Evolutionary conservation across 2,329 filamentous ascomycete genomes (phyloP).

Genomic region (Juglanconis sp.): DNA sequence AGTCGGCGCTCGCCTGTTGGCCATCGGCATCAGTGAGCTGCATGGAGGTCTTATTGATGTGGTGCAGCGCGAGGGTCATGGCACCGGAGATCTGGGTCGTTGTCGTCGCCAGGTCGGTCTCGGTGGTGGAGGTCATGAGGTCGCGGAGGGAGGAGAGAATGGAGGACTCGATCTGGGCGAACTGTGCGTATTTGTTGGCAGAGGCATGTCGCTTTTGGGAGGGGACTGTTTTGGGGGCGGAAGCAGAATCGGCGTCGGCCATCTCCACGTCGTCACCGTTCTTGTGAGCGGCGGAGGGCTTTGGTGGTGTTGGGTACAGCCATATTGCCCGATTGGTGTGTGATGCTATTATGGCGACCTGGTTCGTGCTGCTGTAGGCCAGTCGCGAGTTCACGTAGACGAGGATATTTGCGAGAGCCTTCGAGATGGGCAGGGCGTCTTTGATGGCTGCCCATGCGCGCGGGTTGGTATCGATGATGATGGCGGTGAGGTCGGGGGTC

Average conservation of each 20-base stretch:
- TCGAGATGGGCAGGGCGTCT: slow-evolving; percentile 72
- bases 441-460: slow-evolving; percentile 81
- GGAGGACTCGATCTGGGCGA: slow-evolving; percentile 79
- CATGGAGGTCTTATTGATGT: slow-evolving; percentile 81
- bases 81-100: slow-evolving; percentile 90
- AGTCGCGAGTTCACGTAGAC: slow-evolving; percentile 97
- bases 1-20: slow-evolving; percentile 27
- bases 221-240: slow-evolving; percentile 19
- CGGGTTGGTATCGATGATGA: slow-evolving; percentile 95
- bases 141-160: slow-evolving; percentile 70
- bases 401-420: slow-evolving; percentile 81
- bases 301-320: slow-evolving; percentile 69
- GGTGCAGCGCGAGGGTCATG: slow-evolving; percentile 80
- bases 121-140: slow-evolving; percentile 69
- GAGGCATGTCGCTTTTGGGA: slow-evolving; percentile 27
- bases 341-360: slow-evolving; percentile 86
- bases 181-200: slow-evolving; percentile 91
- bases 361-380: slow-evolving; percentile 88
- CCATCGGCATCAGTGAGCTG: slow-evolving; percentile 58
- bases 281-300: slow-evolving; percentile 15
- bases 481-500: slow-evolving; percentile 77
- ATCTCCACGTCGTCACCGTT: slow-evolving; percentile 52
- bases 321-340: slow-evolving; percentile 84
- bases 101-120: slow-evolving; percentile 63
- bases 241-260: slow-evolving; percentile 36